Evolutionary conservation across 768 basidiomycete genomes (phyloP), one percentile per base, ranked within the genome.

Genomic region (Gloeophyllum trabeum): DNA sequence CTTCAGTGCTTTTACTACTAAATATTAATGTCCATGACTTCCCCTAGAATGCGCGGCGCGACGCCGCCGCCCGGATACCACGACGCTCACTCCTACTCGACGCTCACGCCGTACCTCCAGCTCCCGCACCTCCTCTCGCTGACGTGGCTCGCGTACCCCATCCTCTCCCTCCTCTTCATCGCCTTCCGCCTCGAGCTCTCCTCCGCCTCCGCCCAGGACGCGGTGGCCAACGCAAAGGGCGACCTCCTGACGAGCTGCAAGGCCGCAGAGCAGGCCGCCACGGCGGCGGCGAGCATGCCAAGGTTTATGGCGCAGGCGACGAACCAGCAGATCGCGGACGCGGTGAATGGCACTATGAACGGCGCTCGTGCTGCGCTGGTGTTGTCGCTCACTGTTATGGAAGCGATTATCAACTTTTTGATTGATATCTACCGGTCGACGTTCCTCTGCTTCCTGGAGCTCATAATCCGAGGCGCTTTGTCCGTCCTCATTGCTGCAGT

Each of bases 361-460:
- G 87, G 71, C 19, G 81, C 90, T 14, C 81, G 86, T 18, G 76
- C 68, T 6, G 72, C 81, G 4, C 70, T 96, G 41, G 64, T 83
- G 25, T 63, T 88, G 30, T 63, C 87, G 2, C 64, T 97, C 43
- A 94, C 86, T 0, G 66, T 79, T 26, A 82, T 94, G 76, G 89
- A 96, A 56, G 79, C 70, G 1, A 73, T 93, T 53, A 81, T 92
- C 61, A 90, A 87, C 53, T 97, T 98, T 60, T 74, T 96, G 48
- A 75, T 98, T 49, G 84, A 90, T 61, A 76, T 82, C 36, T 98
- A 96, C 56, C 82, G 92, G 30, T 93, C 91, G 3, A 86, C 93
- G 3, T 81, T 94, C 54, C 71, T 99, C 41, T 99, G 94, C 59
- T 91, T 96, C 51, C 64, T 96, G 48, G 91, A 98, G 60, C 71